phyloP scores from a whole-genome alignment of 495 filamentous ascomycete genomes.

The Tuber magnatum region DNA sequence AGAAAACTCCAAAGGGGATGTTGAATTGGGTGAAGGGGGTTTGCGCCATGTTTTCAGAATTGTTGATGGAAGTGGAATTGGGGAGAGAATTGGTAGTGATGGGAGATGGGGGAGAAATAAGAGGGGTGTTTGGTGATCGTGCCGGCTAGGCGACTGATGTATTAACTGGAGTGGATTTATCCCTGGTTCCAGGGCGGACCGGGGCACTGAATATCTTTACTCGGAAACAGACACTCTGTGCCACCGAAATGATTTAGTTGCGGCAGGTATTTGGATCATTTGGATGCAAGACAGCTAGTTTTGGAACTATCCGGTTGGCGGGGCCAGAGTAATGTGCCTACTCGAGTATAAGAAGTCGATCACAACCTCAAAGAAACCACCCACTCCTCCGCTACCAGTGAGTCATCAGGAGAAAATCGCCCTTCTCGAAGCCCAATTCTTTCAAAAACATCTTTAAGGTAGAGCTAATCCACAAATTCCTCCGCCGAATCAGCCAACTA shows the following conservation, averaged over 20 bases:
- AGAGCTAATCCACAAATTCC: not conserved
- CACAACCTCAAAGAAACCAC: not conserved
- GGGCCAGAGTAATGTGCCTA: not conserved
- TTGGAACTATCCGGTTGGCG: not conserved
- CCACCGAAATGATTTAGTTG: not conserved
- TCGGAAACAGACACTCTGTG: not conserved
- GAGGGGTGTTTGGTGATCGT: not conserved
- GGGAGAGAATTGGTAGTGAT: not conserved
- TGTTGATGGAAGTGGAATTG: not conserved
- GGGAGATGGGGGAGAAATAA: not conserved
- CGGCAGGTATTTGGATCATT: not conserved
- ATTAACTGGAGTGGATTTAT: not conserved
- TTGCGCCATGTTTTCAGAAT: not conserved
- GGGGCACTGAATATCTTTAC: not conserved
- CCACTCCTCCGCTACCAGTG: not conserved
- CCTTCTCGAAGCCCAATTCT: not conserved
- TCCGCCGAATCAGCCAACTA: not conserved
- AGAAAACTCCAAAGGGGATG: constrained; percentile 77
- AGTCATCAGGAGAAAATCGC: not conserved
- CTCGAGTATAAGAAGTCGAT: not conserved
- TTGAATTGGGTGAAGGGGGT: constrained; percentile 68
- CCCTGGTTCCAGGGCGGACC: not conserved
- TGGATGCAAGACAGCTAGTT: not conserved
- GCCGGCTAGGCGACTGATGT: not conserved
- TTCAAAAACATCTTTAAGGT: not conserved